phyloP scores from a whole-genome alignment of 192 early-diverging fungal genomes.

The Coemansia sp. region DNA sequence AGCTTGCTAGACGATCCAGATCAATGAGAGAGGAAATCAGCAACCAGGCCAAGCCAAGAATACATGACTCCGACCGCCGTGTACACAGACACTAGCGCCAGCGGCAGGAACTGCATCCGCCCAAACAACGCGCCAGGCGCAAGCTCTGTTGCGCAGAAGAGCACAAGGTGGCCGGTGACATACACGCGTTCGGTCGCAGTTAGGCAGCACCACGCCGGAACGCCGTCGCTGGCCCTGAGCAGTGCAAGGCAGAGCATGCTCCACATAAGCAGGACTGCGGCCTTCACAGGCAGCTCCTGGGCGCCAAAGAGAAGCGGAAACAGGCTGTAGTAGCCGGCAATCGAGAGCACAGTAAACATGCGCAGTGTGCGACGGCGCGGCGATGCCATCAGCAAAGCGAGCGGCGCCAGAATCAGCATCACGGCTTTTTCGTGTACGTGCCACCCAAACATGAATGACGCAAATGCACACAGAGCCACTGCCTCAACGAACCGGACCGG shows the following conservation, averaged over 20 bases:
- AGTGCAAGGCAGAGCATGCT: constrained; percentile 26
- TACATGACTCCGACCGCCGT: constrained; percentile 74
- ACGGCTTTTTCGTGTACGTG: constrained; percentile 99
- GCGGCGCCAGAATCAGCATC: constrained; percentile 65
- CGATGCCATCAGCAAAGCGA: constrained; percentile 42
- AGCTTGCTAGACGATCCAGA: background rate
- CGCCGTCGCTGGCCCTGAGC: constrained; percentile 15
- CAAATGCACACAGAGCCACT: constrained; percentile 78
- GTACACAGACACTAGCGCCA: constrained; percentile 81
- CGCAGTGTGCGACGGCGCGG: constrained; percentile 33
- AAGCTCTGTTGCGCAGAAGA: constrained; percentile 37
- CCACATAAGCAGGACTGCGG: constrained; percentile 31
- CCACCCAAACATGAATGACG: constrained; percentile 95
- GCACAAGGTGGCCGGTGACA: constrained; percentile 28
- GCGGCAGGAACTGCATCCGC: constrained; percentile 73
- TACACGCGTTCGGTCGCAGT: constrained; percentile 25
- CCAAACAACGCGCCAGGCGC: constrained; percentile 38
- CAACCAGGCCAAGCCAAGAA: constrained; percentile 62
- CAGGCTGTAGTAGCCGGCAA: constrained; percentile 49
- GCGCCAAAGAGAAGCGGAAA: constrained; percentile 54
- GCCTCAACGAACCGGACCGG: constrained; percentile 66
- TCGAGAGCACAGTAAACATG: constrained; percentile 42
- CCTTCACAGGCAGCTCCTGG: constrained; percentile 46
- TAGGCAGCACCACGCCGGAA: constrained; percentile 41
- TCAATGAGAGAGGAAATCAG: constrained; percentile 25